A percentile compares a stretch with the other conserved stretches of the same genome.
phyloP scores from a whole-genome alignment of 768 basidiomycete genomes.

The Kwoniella sp. region DNA sequence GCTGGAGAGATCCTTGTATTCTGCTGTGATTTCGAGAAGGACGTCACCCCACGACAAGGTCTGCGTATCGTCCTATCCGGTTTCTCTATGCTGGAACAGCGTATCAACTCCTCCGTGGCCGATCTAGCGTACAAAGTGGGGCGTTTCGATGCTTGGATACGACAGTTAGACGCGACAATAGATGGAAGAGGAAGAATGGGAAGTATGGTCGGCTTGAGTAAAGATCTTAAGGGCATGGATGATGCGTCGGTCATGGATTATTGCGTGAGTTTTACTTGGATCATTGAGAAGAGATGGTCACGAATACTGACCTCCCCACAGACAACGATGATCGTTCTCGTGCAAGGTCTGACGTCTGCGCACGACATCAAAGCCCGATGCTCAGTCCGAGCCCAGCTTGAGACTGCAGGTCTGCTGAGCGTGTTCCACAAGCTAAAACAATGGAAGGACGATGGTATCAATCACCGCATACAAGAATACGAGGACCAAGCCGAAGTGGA shows the following conservation, averaged over 20 bases:
- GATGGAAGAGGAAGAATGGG: conserved; percentile 92
- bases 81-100: conserved; percentile 61
- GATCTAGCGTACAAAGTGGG: conserved; percentile 44
- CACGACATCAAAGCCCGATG: conserved; percentile 56
- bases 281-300: too few species aligned
- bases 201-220: conserved; percentile 89
- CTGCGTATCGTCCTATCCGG: conserved; percentile 72
- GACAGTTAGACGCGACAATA: conserved; percentile 71
- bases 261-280: conserved; percentile 39
- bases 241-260: conserved; percentile 60
- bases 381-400: conserved; percentile 86
- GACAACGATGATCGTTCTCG: conserved; percentile 36
- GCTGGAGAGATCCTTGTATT: conserved; percentile 78
- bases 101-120: conserved; percentile 31
- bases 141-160: conserved; percentile 85
- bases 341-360: conserved; percentile 28
- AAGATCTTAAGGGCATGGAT: conserved; percentile 66
- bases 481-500: conserved; percentile 71
- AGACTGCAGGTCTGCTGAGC: conserved; percentile 74
- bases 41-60: conserved; percentile 58
- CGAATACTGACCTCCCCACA: too few species aligned
- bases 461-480: conserved; percentile 67
- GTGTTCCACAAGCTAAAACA: conserved; percentile 70
- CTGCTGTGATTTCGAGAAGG: conserved; percentile 67
- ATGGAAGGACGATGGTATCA: conserved; percentile 68